Base-by-base conservation (phyloP, 768 basidiomycete species). In the Russula olivacea region DNA sequence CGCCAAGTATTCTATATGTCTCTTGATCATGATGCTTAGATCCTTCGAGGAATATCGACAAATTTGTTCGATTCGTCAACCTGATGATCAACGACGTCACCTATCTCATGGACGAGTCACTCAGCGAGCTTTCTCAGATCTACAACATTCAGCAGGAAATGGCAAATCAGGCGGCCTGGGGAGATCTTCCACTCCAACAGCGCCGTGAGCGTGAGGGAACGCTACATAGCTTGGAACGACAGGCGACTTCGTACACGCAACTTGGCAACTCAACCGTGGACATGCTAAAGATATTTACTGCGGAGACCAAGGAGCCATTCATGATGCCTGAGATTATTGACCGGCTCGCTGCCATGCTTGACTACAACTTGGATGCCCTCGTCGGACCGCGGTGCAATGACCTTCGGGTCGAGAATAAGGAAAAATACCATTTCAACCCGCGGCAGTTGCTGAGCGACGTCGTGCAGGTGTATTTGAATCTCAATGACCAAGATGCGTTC, bases 1-100 rank as follows among this genome's bases (percentile, higher is more conserved):
- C 47, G 63, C 28, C 21, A 9, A 68, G 83, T 76, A 7, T 50
- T 58, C 15, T 30, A 32, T n/a, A 23, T 41, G 54, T 30, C 28
- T 57, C 28, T 43, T 30, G 47, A 32, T 8, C 19, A 15, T 38
- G 9, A 11, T 54, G 30, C 43, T 55, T 43, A 61, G 58, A 28
- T 21, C 50, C 55, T 43, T 30, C 21, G 63, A 95, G 91, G 66
- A 84, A 93, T 71, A 87, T 91, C 53, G 93, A 97, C 68, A 89
- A 91, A 74, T 98, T 98, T 73, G 87, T 98, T 58, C 87, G 88
- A 60, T 98, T 99, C 73, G 83, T 95, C 76, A 98, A 99, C 76
- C 79, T 98, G 69, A 90, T 98, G 85, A 97, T 98, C 78, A 98
- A 97, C 80, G 97, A 99, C 69, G 93, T 96, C 59, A 98, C 96